Conservation (phyloP, 257 asterid genomes). For the Nicotiana otophora region DNA sequence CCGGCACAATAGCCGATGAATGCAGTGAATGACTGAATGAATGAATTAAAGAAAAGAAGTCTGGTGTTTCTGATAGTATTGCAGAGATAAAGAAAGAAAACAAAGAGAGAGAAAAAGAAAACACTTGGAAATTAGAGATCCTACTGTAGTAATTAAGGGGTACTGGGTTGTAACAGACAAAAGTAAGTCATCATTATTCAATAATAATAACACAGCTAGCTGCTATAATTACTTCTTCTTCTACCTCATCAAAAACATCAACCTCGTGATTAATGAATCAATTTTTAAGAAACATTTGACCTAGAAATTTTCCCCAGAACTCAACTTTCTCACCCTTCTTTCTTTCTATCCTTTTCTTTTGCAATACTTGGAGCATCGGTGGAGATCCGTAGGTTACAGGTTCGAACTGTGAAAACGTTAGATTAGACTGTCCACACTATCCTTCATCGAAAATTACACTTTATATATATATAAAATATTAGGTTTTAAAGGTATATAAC, state of each 20-base stretch:
- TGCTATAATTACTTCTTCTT: neutral
- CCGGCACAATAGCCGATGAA: conserved; percentile 87
- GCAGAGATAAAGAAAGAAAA: conserved; percentile 22
- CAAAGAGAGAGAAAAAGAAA: neutral
- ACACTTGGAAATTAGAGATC: neutral
- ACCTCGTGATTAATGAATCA: conserved; percentile 66
- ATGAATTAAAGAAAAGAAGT: conserved; percentile 41
- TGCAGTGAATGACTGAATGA: conserved; percentile 46
- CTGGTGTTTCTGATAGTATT: conserved; percentile 28
- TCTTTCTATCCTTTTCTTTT: neutral
- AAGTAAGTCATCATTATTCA: conserved; percentile 80
- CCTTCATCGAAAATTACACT: no score
- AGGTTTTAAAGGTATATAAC: no score
- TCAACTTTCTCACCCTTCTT: neutral
- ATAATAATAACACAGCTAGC: conserved; percentile 55
- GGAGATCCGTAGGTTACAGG: no score
- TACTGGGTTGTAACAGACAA: conserved; percentile 32
- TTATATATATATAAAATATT: no score
- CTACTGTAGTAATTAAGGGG: neutral
- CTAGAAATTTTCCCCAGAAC: neutral
- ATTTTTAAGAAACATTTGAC: neutral
- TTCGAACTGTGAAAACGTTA: no score
- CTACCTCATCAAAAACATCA: conserved; percentile 48
- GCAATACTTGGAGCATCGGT: no score
- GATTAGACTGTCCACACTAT: no score